Conservation (phyloP, 306 rosid species). For the Prosopis cineraria region DNA sequence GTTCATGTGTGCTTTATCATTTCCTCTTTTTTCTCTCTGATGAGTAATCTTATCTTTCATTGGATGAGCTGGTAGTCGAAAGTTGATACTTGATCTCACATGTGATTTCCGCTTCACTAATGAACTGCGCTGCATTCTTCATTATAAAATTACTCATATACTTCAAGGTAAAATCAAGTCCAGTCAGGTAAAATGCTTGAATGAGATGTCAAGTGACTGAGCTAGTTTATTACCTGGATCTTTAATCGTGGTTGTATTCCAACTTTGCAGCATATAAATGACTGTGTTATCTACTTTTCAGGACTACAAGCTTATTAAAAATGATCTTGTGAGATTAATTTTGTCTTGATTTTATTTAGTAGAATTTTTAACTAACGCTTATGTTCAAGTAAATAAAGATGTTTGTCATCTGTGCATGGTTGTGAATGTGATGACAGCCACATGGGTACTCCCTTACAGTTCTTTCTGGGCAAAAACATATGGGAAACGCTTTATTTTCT, state of each 20-base stretch:
- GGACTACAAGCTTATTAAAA: background rate
- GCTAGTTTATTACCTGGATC: background rate
- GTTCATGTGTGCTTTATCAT: background rate
- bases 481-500: background rate
- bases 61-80: background rate
- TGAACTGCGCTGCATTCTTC: background rate
- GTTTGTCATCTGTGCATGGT: background rate
- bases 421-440: background rate
- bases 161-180: background rate
- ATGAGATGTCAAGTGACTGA: background rate
- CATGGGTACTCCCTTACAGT: background rate
- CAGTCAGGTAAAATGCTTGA: background rate
- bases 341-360: background rate
- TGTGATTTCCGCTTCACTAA: background rate
- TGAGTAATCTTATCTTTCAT: background rate
- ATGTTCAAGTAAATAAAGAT: background rate
- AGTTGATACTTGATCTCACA: background rate
- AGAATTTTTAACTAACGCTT: background rate
- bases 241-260: background rate
- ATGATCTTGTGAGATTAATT: background rate
- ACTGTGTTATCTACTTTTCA: background rate
- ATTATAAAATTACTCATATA: background rate
- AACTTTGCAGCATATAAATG: background rate
- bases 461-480: background rate
- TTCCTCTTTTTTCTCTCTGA: background rate